Conservation (phyloP, 345 rosid genomes). For the Viola odorata region DNA sequence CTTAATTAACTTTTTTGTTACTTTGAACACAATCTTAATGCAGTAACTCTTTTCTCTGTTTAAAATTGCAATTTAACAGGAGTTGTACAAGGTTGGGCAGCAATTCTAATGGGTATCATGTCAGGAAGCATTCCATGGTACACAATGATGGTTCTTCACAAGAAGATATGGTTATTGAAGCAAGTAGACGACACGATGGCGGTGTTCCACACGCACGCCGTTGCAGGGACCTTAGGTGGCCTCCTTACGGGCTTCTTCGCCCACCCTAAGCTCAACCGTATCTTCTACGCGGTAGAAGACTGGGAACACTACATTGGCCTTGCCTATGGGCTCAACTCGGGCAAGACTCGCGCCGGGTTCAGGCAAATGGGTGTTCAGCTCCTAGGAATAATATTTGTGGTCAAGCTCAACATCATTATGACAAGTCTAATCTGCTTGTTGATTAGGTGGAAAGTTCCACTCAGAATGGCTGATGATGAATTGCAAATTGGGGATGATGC, state of each 20-base stretch:
- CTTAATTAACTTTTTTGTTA: too few species aligned
- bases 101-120: slow-evolving; percentile 52
- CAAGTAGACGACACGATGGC: slow-evolving; percentile 68
- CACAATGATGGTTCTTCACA: slow-evolving; percentile 73
- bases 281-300: slow-evolving; percentile 27
- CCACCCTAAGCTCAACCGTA: slow-evolving; percentile 51
- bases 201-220: slow-evolving; percentile 65
- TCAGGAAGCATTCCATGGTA: slow-evolving; percentile 75
- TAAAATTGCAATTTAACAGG: slow-evolving; percentile 20
- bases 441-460: slow-evolving; percentile 39
- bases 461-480: slow-evolving; percentile 51
- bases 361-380: slow-evolving; percentile 53
- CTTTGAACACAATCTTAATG: too few species aligned
- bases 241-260: slow-evolving; percentile 58
- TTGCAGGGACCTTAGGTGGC: slow-evolving; percentile 63
- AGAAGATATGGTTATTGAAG: slow-evolving; percentile 48
- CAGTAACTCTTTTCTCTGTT: too few species aligned
- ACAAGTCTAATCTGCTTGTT: slow-evolving; percentile 44
- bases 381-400: slow-evolving; percentile 43
- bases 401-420: slow-evolving; percentile 23
- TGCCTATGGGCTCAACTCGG: slow-evolving; percentile 35
- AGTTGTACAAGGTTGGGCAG: slow-evolving; percentile 76
- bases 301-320: slow-evolving; percentile 56
- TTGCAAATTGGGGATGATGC: slow-evolving; percentile 53
- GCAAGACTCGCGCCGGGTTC: slow-evolving; percentile 31